Evolutionary conservation across 495 filamentous ascomycete species (phyloP).

Genomic region (Aspergillus coremiiformis): DNA sequence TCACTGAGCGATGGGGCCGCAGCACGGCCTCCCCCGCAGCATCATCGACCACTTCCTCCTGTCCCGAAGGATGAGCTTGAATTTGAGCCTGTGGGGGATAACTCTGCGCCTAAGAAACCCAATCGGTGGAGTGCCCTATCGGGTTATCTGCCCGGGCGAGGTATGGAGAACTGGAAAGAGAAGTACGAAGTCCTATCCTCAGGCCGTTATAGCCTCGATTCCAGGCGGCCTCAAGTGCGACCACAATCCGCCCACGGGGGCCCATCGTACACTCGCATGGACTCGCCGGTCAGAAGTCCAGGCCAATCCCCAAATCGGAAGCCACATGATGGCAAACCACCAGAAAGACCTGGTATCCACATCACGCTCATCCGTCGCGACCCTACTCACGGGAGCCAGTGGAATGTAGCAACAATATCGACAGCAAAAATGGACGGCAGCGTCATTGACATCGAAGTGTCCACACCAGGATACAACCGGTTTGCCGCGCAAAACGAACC

Average conservation of each 20-base stretch:
- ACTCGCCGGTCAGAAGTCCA: conserved; percentile 22
- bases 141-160: conserved; percentile 18
- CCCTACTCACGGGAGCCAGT: conserved; percentile 68
- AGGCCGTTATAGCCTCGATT: conserved; percentile 31
- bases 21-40: conserved; percentile 1
- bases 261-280: conserved; percentile 10
- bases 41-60: conserved; percentile 26
- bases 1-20: background rate
- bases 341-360: conserved; percentile 38
- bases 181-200: conserved; percentile 17
- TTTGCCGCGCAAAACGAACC: conserved; percentile 41
- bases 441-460: conserved; percentile 52
- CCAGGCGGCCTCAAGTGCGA: conserved; percentile 25
- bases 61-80: conserved; percentile 23
- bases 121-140: conserved; percentile 33
- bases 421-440: conserved; percentile 30
- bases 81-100: conserved; percentile 1
- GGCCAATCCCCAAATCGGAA: conserved; percentile 23
- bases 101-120: conserved; percentile 12
- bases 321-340: conserved; percentile 6
- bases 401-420: conserved; percentile 76
- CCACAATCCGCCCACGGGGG: conserved; percentile 24
- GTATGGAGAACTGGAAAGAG: conserved; percentile 19
- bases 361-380: conserved; percentile 87
- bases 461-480: conserved; percentile 55